Conservation (phyloP, 495 filamentous ascomycete species). For the Hypoxylon crocopeplum region DNA sequence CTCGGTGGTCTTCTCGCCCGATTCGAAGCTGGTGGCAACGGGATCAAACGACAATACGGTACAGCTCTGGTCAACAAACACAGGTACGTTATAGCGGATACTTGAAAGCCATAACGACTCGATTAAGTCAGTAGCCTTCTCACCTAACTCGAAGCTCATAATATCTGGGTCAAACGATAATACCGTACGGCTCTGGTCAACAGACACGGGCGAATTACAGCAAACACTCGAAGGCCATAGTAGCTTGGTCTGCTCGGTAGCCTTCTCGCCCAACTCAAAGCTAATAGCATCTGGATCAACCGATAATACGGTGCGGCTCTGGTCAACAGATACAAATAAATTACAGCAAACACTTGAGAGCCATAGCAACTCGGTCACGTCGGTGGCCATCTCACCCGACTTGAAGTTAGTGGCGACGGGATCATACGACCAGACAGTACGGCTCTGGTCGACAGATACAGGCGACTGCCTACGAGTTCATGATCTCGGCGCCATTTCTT, state of each 20-base stretch:
- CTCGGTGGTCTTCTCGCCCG: conserved; percentile 46
- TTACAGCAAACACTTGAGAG: conserved; percentile 30
- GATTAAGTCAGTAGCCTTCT: not conserved
- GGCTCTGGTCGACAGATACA: conserved; percentile 18
- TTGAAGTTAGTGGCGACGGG: conserved; percentile 12
- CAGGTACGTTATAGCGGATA: not conserved
- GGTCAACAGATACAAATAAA: not conserved
- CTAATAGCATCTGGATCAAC: not conserved
- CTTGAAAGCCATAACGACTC: not conserved
- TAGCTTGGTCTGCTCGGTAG: not conserved
- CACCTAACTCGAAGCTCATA: not conserved
- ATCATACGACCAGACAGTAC: conserved; percentile 7
- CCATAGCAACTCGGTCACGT: conserved; percentile 28
- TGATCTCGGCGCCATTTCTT: not conserved
- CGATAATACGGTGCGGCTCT: not conserved
- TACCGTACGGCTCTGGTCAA: not conserved
- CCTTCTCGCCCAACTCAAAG: not conserved
- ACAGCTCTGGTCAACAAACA: conserved; percentile 45
- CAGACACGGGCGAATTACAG: not conserved
- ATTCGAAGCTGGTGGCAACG: conserved; percentile 43
- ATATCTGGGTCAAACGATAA: not conserved
- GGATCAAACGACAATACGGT: conserved; percentile 40
- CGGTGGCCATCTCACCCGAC: conserved; percentile 44
- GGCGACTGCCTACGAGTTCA: not conserved
- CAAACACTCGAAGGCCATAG: not conserved